Evolutionary conservation across 1,284 basidiomycete genomes (phyloP), one percentile per base, ranked within the genome.

Genomic region (Austroboletus niveus): DNA sequence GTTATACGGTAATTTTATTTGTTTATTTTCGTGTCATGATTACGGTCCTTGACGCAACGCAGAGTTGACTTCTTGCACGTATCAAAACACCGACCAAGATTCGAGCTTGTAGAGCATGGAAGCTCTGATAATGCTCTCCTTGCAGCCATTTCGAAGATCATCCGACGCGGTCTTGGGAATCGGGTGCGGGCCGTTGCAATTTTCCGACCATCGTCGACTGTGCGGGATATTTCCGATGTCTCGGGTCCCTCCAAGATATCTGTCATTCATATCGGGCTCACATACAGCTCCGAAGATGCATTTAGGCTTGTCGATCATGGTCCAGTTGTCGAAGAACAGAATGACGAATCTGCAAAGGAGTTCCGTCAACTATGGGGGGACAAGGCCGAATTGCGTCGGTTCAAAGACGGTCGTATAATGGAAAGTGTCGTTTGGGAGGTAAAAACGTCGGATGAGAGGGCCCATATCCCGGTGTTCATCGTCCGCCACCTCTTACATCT

Each of bases 371-470:
- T 99, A 56, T 99, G 97, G 97, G 96, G 95, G 1, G 77, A 84
- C 45, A 92, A 92, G 65, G 87, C 95, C 1, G 96, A 99, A 68
- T 75, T 98, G 20, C 82, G 97, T n/a, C 83, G 96, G 17, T 99
- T 99, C 79, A 95, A 98, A 69, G 95, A 99, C 63, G 96, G 96
- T 0, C 81, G 88, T 6, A 98, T 99, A 56, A 69, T 83, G 8
- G 93, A 98, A 69, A 94, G 91, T 64, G 93, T 99, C 12, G 94
- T 98, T 0, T 99, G 97, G 97, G 82, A 89, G 8, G 81, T 87
- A 14, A 78, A 78, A 56, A 84, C 77, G 6, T 75, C 78, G 0
- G 90, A 93, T 55, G 92, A 94, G 57, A 85, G 91, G 8, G 78
- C 83, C 2, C 80, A 86, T 47, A 86, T 99, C 38, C 93, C 94